A percentile compares a stretch with the other conserved stretches of the same genome.
phyloP scores from a whole-genome alignment of 1,284 basidiomycete genomes.

The Pyrrhoderma noxium region DNA sequence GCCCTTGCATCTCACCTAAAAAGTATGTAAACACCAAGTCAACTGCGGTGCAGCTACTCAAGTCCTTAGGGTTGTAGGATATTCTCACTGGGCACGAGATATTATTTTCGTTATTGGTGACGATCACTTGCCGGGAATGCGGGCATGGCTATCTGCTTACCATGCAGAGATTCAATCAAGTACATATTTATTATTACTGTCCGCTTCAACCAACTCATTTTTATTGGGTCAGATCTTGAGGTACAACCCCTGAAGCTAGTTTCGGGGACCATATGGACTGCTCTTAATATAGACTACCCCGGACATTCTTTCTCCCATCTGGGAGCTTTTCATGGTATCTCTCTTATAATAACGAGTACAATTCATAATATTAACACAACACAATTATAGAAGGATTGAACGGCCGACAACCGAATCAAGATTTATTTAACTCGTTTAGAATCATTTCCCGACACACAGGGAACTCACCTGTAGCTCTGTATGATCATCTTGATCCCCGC shows the following conservation, averaged over 20 bases:
- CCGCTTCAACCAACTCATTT: not conserved
- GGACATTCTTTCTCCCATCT: constrained; percentile 94
- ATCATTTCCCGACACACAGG: constrained; percentile 68
- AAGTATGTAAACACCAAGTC: constrained; percentile 39
- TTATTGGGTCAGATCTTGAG: constrained; percentile 48
- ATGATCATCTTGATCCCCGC: constrained; percentile 60
- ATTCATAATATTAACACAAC: not conserved
- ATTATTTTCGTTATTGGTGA: constrained; percentile 88
- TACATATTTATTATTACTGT: constrained; percentile 29
- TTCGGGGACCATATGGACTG: constrained; percentile 91
- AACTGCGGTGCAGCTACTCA: constrained; percentile 5
- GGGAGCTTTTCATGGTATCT: constrained; percentile 82
- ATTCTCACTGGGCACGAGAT: constrained; percentile 92
- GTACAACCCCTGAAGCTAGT: constrained; percentile 53
- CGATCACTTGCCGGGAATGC: constrained; percentile 84
- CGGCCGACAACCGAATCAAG: constrained; percentile 93
- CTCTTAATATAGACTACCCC: constrained; percentile 91
- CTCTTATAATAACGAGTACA: not conserved
- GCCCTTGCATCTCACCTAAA: constrained; percentile 79
- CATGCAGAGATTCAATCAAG: constrained; percentile 66
- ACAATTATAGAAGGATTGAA: constrained; percentile 80
- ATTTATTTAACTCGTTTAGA: constrained; percentile 81
- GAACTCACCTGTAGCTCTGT: constrained; percentile 67
- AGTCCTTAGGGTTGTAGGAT: constrained; percentile 41
- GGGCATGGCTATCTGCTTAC: constrained; percentile 85